A percentile compares a stretch with the other conserved stretches of the same genome.
Conservation (phyloP, 2,329 filamentous ascomycete species). For the Sarocladium strictum region DNA sequence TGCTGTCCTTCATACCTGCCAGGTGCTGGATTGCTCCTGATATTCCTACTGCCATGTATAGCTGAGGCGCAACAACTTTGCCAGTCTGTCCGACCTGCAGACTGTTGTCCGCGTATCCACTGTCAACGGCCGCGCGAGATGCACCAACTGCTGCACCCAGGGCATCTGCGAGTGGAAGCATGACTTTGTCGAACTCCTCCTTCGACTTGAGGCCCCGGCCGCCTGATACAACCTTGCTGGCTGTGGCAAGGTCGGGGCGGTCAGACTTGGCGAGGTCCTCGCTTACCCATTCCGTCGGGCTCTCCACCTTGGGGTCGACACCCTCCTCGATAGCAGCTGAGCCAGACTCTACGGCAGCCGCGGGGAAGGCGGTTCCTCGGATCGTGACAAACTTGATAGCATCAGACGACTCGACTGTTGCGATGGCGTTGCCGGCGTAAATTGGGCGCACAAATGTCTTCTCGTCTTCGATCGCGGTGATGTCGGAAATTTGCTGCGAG, state of each 20-base stretch:
- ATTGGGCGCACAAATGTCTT: conserved; percentile 95
- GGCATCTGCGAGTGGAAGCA: conserved; percentile 85
- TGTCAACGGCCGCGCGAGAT: conserved; percentile 91
- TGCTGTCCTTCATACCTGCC: conserved; percentile 99
- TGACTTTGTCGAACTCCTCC: conserved; percentile 91
- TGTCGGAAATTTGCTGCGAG: conserved; percentile 88
- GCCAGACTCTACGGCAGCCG: conserved; percentile 64
- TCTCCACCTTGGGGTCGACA: conserved; percentile 71
- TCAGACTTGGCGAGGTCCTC: conserved; percentile 92
- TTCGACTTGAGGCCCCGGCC: conserved; percentile 95
- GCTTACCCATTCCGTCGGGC: conserved; percentile 80
- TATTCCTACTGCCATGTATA: conserved; percentile 94
- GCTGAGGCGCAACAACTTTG: conserved; percentile 93
- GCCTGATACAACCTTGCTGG: conserved; percentile 82
- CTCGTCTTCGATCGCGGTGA: conserved; percentile 79
- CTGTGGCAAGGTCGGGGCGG: conserved; percentile 88
- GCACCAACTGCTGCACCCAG: conserved; percentile 95
- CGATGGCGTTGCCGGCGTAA: conserved; percentile 95
- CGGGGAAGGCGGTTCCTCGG: conserved; percentile 84
- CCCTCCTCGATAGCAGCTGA: conserved; percentile 75
- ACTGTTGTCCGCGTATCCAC: conserved; percentile 96
- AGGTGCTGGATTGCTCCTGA: conserved; percentile 97
- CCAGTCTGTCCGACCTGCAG: conserved; percentile 97
- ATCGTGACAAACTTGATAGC: conserved; percentile 84
- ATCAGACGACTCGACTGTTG: conserved; percentile 89